Evolutionary conservation across 208 protist genomes (phyloP), one percentile per base, ranked within the genome.

Genomic region (Histomonas meleagridis): DNA sequence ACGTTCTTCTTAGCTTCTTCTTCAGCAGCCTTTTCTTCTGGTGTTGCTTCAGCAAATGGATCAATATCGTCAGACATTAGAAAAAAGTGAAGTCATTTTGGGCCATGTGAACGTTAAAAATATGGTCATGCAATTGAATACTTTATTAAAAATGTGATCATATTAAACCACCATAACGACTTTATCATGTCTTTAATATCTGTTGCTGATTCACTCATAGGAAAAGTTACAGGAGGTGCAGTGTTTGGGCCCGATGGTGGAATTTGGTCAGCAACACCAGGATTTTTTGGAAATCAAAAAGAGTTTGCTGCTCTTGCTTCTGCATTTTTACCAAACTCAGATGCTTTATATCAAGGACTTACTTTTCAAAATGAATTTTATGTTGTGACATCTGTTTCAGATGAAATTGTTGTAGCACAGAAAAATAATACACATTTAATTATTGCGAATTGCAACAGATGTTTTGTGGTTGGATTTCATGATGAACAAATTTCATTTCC

Each of bases 261-360:
- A 26, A 86, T 86, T 86, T 86, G 76, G 76, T 40, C 76, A 86
- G 51, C 76, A 12, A 86, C 76, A 32, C 76, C 76, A 16, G 76
- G 76, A 55, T 86, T 86, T 86, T 86, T 57, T 86, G 76, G 76
- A 46, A 51, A 43, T 38, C 18, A 40, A 35, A 46, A 26, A 0
- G 76, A 86, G 55, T 86, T 86, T 38, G 9, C 40, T 35, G 10
- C 18, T 55, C n/a, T 86, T 16, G 46, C 43, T 40, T 12, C 43
- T 26, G 76, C 76, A 12, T 86, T 86, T 38, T 16, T 57, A 0
- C 76, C 76, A 55, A 40, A 86, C 26, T 51, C 40, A 51, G 76
- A 86, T 23, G 46, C 23, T 10, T 57, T 46, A 0, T 86, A 51
- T 28, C 51, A 86, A 86, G 76, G 76, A 32, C 43, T 86, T 32